Percentiles rank a stretch among this genome's conserved stretches.
Evolutionary conservation across 2,329 filamentous ascomycete genomes (phyloP).

Genomic region (Ascosphaera aggregata): DNA sequence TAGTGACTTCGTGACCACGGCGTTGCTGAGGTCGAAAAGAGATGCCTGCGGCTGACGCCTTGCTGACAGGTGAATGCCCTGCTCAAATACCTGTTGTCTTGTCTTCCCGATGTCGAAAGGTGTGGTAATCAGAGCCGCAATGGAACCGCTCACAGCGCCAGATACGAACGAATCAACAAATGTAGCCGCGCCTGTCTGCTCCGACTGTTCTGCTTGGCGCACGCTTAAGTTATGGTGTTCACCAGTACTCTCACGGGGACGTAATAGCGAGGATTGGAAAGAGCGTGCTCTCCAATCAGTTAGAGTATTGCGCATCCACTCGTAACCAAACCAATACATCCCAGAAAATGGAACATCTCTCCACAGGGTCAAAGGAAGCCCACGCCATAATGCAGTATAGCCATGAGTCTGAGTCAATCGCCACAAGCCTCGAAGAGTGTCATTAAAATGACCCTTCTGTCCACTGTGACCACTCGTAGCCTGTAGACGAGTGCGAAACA

Average conservation of each 20-base stretch:
- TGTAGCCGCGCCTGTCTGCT: constrained; percentile 51
- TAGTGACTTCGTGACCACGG: constrained; percentile 1
- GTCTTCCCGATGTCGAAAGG: constrained; percentile 98
- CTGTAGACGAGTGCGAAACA: constrained; percentile 83
- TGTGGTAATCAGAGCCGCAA: constrained; percentile 73
- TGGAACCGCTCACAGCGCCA: constrained; percentile 58
- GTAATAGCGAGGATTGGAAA: constrained; percentile 5
- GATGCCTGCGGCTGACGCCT: background rate
- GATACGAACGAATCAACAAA: constrained; percentile 78
- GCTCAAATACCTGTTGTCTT: constrained; percentile 59
- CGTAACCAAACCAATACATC: constrained; percentile 97
- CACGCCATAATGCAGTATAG: constrained; percentile 69
- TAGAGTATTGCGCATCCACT: constrained; percentile 50
- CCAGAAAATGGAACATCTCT: constrained; percentile 92
- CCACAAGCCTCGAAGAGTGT: constrained; percentile 51
- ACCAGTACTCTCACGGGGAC: constrained; percentile 9
- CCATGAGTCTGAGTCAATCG: constrained; percentile 61
- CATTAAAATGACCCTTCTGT: constrained; percentile 45
- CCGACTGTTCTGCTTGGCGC: constrained; percentile 28
- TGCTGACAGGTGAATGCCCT: constrained; percentile 21
- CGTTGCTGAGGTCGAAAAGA: background rate
- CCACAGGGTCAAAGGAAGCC: constrained; percentile 79
- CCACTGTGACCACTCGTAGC: constrained; percentile 32
- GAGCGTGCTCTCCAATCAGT: constrained; percentile 36
- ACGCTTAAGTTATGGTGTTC: constrained; percentile 13